Evolutionary conservation across 768 basidiomycete genomes (phyloP).

Genomic region (Boletus reticuloceps): DNA sequence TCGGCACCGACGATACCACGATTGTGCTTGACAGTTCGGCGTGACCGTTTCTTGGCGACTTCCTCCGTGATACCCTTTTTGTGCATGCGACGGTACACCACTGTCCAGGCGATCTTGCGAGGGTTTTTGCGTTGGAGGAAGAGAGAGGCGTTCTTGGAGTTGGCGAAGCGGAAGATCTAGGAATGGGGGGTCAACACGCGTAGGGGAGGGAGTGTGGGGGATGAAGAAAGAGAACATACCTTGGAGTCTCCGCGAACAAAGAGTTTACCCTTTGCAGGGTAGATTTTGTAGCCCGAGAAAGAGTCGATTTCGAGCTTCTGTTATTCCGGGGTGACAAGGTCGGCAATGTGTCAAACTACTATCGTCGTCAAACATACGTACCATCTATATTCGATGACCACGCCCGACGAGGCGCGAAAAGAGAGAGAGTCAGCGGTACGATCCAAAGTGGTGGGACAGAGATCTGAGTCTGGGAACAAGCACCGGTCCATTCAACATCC

Average conservation of each 20-base stretch:
- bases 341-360: neutral
- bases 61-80: slow-evolving; percentile 99
- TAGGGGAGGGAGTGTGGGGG: neutral
- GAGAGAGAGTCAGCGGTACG: slow-evolving; percentile 16
- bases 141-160: slow-evolving; percentile 91
- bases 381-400: slow-evolving; percentile 18
- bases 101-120: slow-evolving; percentile 98
- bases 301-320: slow-evolving; percentile 97
- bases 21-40: slow-evolving; percentile 96
- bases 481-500: slow-evolving; percentile 36
- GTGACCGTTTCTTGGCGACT: slow-evolving; percentile 97
- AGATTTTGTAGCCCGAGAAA: slow-evolving; percentile 97
- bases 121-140: slow-evolving; percentile 99
- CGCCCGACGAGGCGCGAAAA: neutral
- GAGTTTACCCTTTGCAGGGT: slow-evolving; percentile 95
- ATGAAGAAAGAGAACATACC: slow-evolving; percentile 42
- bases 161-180: slow-evolving; percentile 93
- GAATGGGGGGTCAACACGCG: too few relatives aligned
- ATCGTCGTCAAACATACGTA: slow-evolving; percentile 10
- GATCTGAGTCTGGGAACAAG: slow-evolving; percentile 6
- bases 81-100: slow-evolving; percentile 94
- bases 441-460: slow-evolving; percentile 6
- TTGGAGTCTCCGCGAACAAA: slow-evolving; percentile 97
- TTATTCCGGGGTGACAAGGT: neutral
- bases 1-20: slow-evolving; percentile 98